Base-by-base conservation (phyloP, 2,329 filamentous ascomycete genomes). In the Xylogone sp. region DNA sequence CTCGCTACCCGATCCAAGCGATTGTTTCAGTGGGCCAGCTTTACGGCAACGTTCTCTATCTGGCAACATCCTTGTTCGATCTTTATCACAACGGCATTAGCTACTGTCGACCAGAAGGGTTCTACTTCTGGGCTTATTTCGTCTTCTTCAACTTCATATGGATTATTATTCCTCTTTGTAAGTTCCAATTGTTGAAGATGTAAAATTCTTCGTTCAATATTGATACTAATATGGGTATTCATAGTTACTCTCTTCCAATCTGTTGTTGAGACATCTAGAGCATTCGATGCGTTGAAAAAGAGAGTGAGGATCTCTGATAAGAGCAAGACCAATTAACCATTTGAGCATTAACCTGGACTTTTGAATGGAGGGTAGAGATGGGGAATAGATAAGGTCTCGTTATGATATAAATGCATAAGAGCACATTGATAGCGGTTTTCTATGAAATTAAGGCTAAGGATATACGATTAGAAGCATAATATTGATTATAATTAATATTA, bases 81-180 rank as follows among this genome's bases (percentile, higher is more conserved):
- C 65, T 71, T 53, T 70, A 68, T 43, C 68, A 75, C 55, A 70
- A 67, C 21, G 76, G 75, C 2, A 63, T 74, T 13, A 71, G 71
- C 20, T 79, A 83, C 61, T 80, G 75, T 55, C 72, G 83, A 44
- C 82, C 82, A 4, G 83, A 86, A 65, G 68, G 72, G 27, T 59
- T 81, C 21, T 86, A 86, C 60, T 83, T 79, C 60, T 86, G 81
- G 82, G 69, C 79, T 20, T 86, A 86, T 59, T 86, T 82, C 55
- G 72, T 81, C 21, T 79, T 78, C 8, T 77, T 84, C 62, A 86
- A 86, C 61, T 65, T 76, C 31, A 81, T 82, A 1, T 86, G 83
- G 83, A 79, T 72, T 7, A 57, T 83, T 3, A 72, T 84, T 19
- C 82, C 82, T 9, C 60, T 71, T 3, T 61, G 80, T 83, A 62